These are phyloP conservation scores for Gossypium turneri DNA, from an alignment of 345 rosid species.

Conservation along the genomic window DNA sequence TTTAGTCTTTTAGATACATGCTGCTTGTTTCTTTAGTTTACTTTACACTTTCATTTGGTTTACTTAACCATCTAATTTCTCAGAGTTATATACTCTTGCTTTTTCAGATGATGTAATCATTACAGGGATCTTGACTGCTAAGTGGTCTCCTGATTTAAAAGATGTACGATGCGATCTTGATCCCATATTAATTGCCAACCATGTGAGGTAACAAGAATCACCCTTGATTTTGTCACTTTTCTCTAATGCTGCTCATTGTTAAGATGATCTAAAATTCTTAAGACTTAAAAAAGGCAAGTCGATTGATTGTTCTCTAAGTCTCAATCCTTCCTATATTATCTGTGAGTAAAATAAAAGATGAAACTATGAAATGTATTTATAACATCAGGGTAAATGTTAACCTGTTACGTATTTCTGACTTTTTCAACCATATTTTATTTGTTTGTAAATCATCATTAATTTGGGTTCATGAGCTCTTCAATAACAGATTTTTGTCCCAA, in stretches of 20 bases:
- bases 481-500: not conserved
- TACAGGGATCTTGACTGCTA: conserved; percentile 82
- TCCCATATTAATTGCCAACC: conserved; percentile 77
- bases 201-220: conserved; percentile 56
- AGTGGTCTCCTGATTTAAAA: conserved; percentile 91
- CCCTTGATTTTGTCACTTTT: not conserved
- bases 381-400: not conserved
- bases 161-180: conserved; percentile 96
- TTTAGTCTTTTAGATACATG: not conserved
- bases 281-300: not conserved
- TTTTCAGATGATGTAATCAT: conserved; percentile 78
- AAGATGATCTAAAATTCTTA: not conserved
- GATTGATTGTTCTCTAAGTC: not conserved
- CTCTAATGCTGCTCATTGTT: not conserved
- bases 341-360: not conserved
- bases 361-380: not conserved
- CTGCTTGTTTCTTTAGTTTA: not conserved
- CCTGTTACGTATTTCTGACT: not conserved
- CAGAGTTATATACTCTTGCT: conserved; percentile 1
- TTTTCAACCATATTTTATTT: not conserved
- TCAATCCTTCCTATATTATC: not conserved
- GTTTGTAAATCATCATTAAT: not conserved
- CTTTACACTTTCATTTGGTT: not conserved
- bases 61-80: conserved; percentile 2
- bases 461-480: conserved; percentile 3